Conservation (phyloP, 257 asterid species). For the Solanum dulcamara region DNA sequence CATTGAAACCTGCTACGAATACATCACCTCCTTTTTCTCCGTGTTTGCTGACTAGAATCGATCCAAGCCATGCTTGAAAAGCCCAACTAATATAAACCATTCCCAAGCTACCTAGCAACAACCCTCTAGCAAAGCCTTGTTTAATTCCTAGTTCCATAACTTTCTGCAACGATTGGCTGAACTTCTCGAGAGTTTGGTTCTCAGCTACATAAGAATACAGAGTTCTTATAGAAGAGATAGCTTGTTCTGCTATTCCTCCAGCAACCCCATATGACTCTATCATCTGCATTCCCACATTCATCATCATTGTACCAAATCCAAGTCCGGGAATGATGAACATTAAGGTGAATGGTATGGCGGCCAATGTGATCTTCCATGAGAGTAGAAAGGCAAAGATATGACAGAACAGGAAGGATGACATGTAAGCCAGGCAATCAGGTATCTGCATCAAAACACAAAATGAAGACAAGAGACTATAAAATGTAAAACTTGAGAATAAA, state of each 20-base stretch:
- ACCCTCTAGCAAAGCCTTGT: slow-evolving; percentile 72
- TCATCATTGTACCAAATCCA: slow-evolving; percentile 70
- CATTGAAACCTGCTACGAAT: slow-evolving; percentile 78
- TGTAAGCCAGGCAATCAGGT: slow-evolving; percentile 73
- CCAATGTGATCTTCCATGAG: slow-evolving; percentile 70
- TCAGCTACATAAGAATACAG: slow-evolving; percentile 69
- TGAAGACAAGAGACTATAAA: not conserved
- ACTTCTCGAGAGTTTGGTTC: slow-evolving; percentile 40
- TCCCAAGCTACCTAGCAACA: slow-evolving; percentile 80
- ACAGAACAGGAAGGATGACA: slow-evolving; percentile 79
- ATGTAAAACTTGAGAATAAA: not conserved
- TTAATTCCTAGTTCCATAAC: slow-evolving; percentile 66
- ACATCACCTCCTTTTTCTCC: slow-evolving; percentile 72
- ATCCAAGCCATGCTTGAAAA: slow-evolving; percentile 74
- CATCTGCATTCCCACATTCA: slow-evolving; percentile 49
- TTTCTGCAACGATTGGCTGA: slow-evolving; percentile 48
- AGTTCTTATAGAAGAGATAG: slow-evolving; percentile 57
- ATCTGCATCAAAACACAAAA: slow-evolving; percentile 25
- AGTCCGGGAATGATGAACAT: slow-evolving; percentile 74
- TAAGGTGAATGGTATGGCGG: slow-evolving; percentile 61
- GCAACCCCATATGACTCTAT: slow-evolving; percentile 60
- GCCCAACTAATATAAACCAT: slow-evolving; percentile 76
- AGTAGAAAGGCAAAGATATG: slow-evolving; percentile 48
- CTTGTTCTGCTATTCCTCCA: slow-evolving; percentile 74
- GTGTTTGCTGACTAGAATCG: slow-evolving; percentile 52